Evolutionary conservation across 768 basidiomycete genomes (phyloP), one percentile per base, ranked within the genome.

Genomic region (Exidia glandulosa): DNA sequence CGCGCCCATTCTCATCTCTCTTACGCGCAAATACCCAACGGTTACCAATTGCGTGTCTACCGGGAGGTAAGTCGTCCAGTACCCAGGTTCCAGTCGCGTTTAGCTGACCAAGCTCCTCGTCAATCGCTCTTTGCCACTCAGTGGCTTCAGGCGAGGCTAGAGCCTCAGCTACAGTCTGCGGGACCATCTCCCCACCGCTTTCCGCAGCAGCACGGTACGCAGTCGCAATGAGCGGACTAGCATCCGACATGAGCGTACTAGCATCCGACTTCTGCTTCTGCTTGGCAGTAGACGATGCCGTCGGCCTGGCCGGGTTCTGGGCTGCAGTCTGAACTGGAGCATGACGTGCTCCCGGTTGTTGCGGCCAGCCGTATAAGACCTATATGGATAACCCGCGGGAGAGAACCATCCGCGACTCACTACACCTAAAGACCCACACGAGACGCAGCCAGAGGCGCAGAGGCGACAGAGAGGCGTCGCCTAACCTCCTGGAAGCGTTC

Each of bases 21-120:
- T 71, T 72, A 9, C 54, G 32, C 5, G 63, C 57, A 60, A 61
- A 72, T 3, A 72, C 70, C 69, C 71, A 72, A 59, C 58, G 60
- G 52, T 55, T 59, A 1, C 61, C 64, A 56, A 71, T 66, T 0
- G 62, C 57, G 25, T 61, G 59, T 56, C 61, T 58, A 33, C 58
- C 67, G 50, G 29, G 12, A 13, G 67, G 66, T 32, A 64, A 59
- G 27, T 61, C 47, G 7, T 59, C 61, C n/a, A 64, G 60, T 47
- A 62, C 61, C 66, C 66, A 72, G 1, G 69, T 67, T 3, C 63
- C 48, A 23, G 64, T 64, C 27, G 60, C 59, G n/a, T 60, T 57
- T 25, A 70, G 65, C 33, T 62, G 61, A 13, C 32, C 48, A 2
- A 68, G 45, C 59, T 71, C 70, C 48, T 62, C 62, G 19, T 66